These are phyloP conservation scores for Panellus pusillus DNA, from an alignment of 768 basidiomycete genomes.

Conservation along the genomic window DNA sequence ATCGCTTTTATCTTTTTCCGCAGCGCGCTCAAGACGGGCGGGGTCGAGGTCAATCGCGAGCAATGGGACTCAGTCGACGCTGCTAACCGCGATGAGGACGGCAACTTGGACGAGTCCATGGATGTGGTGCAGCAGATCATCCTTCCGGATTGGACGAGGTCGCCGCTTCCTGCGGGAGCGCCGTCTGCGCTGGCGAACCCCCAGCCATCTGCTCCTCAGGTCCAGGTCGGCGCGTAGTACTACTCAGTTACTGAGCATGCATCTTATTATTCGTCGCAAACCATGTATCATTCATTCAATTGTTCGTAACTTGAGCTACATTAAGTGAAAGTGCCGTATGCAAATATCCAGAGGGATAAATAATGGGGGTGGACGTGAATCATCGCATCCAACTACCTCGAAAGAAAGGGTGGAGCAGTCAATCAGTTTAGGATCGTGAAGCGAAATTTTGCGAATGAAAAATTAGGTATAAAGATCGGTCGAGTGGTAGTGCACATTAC, in stretches of 20 bases:
- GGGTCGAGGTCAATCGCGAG: constrained; percentile 78
- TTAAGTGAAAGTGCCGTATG: neutral
- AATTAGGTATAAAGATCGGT: neutral
- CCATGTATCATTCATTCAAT: no score
- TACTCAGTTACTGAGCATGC: neutral
- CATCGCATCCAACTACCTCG: constrained; percentile 6
- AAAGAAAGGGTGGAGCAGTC: neutral
- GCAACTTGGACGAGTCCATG: constrained; percentile 36
- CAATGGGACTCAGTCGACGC: constrained; percentile 77
- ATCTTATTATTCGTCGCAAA: no score
- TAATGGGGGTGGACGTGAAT: constrained; percentile 2
- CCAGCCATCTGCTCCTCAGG: constrained; percentile 15
- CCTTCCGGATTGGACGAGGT: constrained; percentile 83
- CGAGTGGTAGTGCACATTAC: neutral
- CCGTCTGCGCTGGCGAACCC: constrained; percentile 46
- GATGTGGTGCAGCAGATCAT: constrained; percentile 40
- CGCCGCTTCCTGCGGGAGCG: constrained; percentile 61
- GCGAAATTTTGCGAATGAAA: neutral
- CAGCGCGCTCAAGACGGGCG: constrained; percentile 85
- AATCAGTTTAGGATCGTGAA: neutral
- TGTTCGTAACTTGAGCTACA: neutral
- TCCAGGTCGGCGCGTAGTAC: constrained; percentile 23
- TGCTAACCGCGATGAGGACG: constrained; percentile 43
- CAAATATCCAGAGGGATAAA: constrained; percentile 11
- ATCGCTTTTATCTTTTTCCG: constrained; percentile 12